These are phyloP conservation scores for Penicillium sp. DNA, from an alignment of 2,329 filamentous ascomycete genomes.

Conservation along the genomic window DNA sequence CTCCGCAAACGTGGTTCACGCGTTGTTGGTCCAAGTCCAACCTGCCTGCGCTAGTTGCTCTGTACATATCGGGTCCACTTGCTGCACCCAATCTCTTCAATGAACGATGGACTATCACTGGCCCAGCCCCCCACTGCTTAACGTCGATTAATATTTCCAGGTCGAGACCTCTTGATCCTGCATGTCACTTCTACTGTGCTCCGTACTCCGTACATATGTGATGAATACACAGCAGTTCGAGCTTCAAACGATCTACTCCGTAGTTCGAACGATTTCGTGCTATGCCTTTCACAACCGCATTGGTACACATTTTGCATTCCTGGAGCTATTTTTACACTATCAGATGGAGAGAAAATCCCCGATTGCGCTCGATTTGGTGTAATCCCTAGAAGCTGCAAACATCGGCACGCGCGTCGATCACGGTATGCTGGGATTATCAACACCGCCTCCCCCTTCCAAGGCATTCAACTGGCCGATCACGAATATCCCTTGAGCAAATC, in stretches of 20 bases:
- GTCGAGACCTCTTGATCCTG: neutral
- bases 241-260: too few relatives aligned
- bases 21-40: neutral
- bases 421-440: conserved; percentile 23
- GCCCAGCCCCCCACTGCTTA: neutral
- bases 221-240: neutral
- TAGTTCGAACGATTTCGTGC: too few relatives aligned
- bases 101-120: neutral
- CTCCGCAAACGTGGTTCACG: conserved; percentile 12
- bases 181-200: neutral
- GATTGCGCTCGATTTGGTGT: neutral
- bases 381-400: conserved; percentile 17
- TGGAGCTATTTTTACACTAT: neutral
- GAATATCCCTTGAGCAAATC: conserved; percentile 4
- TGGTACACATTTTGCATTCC: neutral
- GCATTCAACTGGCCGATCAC: conserved; percentile 3
- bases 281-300: neutral
- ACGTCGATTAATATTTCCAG: neutral
- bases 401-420: conserved; percentile 25
- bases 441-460: conserved; percentile 23
- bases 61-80: neutral
- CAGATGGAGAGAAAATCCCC: conserved; percentile 7
- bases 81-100: neutral
- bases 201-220: too few relatives aligned
- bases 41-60: neutral